Base-by-base conservation (phyloP, 116 monocot genomes). In the Thalassia testudinum region DNA sequence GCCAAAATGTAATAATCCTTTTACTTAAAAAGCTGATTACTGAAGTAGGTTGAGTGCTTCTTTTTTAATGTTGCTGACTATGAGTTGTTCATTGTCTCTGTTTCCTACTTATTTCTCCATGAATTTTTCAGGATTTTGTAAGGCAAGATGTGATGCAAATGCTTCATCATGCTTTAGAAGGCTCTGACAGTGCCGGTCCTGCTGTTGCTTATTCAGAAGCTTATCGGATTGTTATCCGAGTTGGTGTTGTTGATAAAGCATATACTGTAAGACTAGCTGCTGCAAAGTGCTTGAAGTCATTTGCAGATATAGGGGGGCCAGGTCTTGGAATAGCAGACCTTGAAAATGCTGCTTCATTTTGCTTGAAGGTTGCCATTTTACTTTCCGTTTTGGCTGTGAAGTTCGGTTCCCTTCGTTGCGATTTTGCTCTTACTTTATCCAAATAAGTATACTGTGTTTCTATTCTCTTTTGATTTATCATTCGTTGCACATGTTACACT, bases 81-180 rank as follows among this genome's bases (percentile, higher is more conserved):
- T n/a, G n/a, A n/a, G n/a, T n/a, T n/a, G n/a, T n/a, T n/a, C n/a
- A n/a, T n/a, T n/a, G n/a, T n/a, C n/a, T n/a, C n/a, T n/a, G n/a
- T n/a, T n/a, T n/a, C n/a, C n/a, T n/a, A n/a, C n/a, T n/a, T n/a
- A n/a, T n/a, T n/a, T 34, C 10, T 34, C 30, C 30, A 34, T 34
- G 30, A 34, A 34, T 34, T 34, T 34, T 5, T 10, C 25, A 95
- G 93, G 88, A 88, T 76, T 88, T 81, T 85, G 85, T 95, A 21
- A 78, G 88, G 62, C 84, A 97, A 89, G 85, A 97, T 77, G 88
- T 81, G 42, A 42, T 97, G 37, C 72, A 66, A 69, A 82, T 97
- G 81, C 89, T 97, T 65, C 79, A 75, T 57, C 79, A 88, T 74
- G 97, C 97, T 69, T 21, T 97, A 57, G 88, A 85, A 72, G 97